Conservation (phyloP, 2,329 filamentous ascomycete species). For the Fusarium decemcellulare region DNA sequence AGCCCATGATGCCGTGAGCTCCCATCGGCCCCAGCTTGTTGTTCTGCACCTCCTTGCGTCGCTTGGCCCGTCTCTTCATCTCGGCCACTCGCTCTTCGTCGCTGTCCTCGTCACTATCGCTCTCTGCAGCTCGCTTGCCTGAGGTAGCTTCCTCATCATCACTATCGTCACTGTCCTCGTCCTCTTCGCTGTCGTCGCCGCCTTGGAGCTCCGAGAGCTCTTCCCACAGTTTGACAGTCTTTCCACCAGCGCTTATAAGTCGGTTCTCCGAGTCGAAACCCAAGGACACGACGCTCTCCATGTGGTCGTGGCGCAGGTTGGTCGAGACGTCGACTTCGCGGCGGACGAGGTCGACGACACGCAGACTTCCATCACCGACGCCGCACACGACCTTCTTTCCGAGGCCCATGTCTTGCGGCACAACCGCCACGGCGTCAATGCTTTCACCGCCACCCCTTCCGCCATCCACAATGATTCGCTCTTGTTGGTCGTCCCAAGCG, state of each 20-base stretch:
- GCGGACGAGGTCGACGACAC: conserved; percentile 81
- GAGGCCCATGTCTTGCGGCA: conserved; percentile 79
- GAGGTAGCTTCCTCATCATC: conserved; percentile 59
- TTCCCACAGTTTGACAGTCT: conserved; percentile 93
- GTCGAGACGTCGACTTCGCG: conserved; percentile 79
- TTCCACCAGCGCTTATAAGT: conserved; percentile 91
- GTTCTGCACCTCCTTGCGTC: conserved; percentile 58
- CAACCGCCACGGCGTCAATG: conserved; percentile 80
- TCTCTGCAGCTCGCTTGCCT: conserved; percentile 64
- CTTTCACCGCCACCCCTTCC: conserved; percentile 77
- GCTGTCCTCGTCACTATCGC: conserved; percentile 63
- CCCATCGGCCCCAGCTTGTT: conserved; percentile 64
- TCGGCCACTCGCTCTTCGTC: conserved; percentile 52
- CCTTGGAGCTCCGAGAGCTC: conserved; percentile 73
- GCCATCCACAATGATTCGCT: conserved; percentile 83
- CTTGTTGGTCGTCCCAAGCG: conserved; percentile 95
- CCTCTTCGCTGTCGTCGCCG: conserved; percentile 59
- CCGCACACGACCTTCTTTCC: conserved; percentile 85
- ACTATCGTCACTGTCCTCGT: conserved; percentile 60
- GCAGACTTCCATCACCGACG: conserved; percentile 83
- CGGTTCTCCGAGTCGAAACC: conserved; percentile 88
- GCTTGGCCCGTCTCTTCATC: conserved; percentile 62
- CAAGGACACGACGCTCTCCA: conserved; percentile 87
- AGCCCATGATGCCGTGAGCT: conserved; percentile 66
- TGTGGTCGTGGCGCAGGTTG: conserved; percentile 81